A percentile compares a stretch with the other conserved stretches of the same genome.
Evolutionary conservation across 805 yeast genomes (phyloP).

Genomic region (Spathaspora passalidarum): DNA sequence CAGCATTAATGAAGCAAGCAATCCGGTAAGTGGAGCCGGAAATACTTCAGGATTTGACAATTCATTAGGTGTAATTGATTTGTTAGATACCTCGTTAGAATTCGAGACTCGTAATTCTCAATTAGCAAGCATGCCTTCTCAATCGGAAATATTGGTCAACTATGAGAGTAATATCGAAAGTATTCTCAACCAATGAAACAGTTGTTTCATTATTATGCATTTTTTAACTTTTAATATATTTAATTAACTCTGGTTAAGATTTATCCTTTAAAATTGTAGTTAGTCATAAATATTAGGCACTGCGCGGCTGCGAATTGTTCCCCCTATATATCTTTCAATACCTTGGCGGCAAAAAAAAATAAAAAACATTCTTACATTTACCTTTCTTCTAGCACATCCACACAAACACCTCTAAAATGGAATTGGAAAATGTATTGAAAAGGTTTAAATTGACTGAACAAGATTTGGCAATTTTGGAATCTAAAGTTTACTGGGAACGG

Average conservation of each 20-base stretch:
- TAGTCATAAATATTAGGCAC: too few species aligned
- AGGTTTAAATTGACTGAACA: not conserved
- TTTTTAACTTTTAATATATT: not conserved
- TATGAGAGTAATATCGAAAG: slow-evolving; percentile 14
- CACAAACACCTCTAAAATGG: not conserved
- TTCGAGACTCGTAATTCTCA: slow-evolving; percentile 7
- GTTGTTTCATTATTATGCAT: not conserved
- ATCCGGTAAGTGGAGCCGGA: not conserved
- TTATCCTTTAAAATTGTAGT: too few species aligned
- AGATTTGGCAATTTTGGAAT: not conserved
- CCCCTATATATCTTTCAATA: too few species aligned
- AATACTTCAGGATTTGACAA: slow-evolving; percentile 6
- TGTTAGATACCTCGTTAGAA: slow-evolving; percentile 11
- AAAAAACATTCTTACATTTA: not conserved
- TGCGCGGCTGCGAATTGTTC: not conserved
- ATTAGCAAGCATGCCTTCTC: slow-evolving; percentile 3
- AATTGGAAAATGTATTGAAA: not conserved
- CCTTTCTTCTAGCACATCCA: not conserved
- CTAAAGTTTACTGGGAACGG: not conserved
- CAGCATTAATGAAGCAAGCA: not conserved
- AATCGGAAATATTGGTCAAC: slow-evolving; percentile 8
- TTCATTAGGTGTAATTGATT: slow-evolving; percentile 10
- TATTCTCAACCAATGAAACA: slow-evolving; percentile 7
- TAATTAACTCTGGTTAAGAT: too few species aligned
- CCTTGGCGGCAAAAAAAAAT: not conserved